Conservation (phyloP, 2,329 filamentous ascomycete species). For the Colletotrichum sansevieriae region DNA sequence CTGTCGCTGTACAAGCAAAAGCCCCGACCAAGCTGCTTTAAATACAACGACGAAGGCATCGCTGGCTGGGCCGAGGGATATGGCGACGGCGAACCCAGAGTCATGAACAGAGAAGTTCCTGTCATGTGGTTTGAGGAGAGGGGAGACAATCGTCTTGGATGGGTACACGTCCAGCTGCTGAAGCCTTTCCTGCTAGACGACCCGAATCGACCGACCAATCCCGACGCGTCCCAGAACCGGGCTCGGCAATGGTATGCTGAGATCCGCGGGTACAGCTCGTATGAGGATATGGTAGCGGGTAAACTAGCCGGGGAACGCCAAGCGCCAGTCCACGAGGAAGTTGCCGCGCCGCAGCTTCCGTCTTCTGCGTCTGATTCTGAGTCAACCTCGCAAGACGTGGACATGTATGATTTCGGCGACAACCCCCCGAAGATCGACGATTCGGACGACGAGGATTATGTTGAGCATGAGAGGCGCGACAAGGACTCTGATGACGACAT, state of each 20-base stretch:
- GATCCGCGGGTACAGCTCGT: slow-evolving; percentile 34
- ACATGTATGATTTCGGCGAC: slow-evolving; percentile 39
- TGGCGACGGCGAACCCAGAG: slow-evolving; percentile 36
- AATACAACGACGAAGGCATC: slow-evolving; percentile 38
- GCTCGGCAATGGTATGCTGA: slow-evolving; percentile 32
- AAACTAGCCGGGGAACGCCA: not conserved
- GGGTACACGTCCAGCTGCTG: slow-evolving; percentile 26
- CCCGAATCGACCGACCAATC: slow-evolving; percentile 27
- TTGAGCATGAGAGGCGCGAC: not conserved
- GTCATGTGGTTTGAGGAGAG: slow-evolving; percentile 43
- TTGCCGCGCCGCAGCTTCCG: slow-evolving; percentile 5
- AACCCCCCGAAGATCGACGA: slow-evolving; percentile 43
- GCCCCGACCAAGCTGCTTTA: slow-evolving; percentile 37
- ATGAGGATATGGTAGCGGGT: slow-evolving; percentile 32
- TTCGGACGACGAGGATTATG: slow-evolving; percentile 36
- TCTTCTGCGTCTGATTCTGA: slow-evolving; percentile 36
- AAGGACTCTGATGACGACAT: slow-evolving; percentile 30
- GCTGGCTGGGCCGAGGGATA: slow-evolving; percentile 41
- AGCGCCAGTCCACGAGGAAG: not conserved
- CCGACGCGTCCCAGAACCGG: slow-evolving; percentile 20
- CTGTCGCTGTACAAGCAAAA: slow-evolving; percentile 26
- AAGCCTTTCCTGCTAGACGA: slow-evolving; percentile 35
- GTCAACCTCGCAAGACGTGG: slow-evolving; percentile 16
- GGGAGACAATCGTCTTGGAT: slow-evolving; percentile 40
- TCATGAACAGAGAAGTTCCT: slow-evolving; percentile 39